Conservation (phyloP, 352 stramenopile genomes). For the Globisporangium alternatum region DNA sequence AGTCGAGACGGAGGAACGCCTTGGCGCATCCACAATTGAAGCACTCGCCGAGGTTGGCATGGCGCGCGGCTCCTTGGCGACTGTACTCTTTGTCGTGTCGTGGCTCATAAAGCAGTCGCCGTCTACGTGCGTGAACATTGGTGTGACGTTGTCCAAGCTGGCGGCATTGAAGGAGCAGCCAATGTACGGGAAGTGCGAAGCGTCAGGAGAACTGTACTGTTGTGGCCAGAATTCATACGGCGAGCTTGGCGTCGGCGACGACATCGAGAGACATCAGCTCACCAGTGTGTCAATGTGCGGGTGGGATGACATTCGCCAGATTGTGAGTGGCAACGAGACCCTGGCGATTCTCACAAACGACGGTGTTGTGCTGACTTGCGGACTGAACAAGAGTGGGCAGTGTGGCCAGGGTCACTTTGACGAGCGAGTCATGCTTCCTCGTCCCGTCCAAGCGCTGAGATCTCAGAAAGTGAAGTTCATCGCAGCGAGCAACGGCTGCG, state of each 20-base stretch:
- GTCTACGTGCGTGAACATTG: constrained; percentile 45
- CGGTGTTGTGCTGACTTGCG: constrained; percentile 77
- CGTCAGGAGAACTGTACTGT: constrained; percentile 81
- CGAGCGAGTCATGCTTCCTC: constrained; percentile 81
- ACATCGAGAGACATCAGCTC: constrained; percentile 78
- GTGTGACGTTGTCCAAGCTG: constrained; percentile 59
- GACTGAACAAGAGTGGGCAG: constrained; percentile 87
- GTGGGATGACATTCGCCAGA: constrained; percentile 82
- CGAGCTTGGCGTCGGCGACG: constrained; percentile 81
- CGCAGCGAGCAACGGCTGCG: constrained; percentile 85
- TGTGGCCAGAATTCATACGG: constrained; percentile 89
- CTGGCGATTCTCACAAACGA: constrained; percentile 80
- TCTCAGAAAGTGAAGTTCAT: constrained; percentile 79
- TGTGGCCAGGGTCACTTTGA: constrained; percentile 87
- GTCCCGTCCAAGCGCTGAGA: constrained; percentile 71
- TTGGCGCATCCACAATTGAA: constrained; percentile 62
- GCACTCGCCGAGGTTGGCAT: constrained; percentile 75
- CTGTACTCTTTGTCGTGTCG: constrained; percentile 58
- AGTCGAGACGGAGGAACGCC: constrained; percentile 23
- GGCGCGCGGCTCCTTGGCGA: constrained; percentile 66
- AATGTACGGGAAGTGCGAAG: constrained; percentile 85
- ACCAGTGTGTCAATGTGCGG: constrained; percentile 75
- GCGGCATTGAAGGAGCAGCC: constrained; percentile 78
- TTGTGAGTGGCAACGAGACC: constrained; percentile 83
- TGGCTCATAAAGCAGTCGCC: constrained; percentile 70